Evolutionary conservation across 805 yeast genomes (phyloP).

Genomic region (Pichia nanzhaoensis): DNA sequence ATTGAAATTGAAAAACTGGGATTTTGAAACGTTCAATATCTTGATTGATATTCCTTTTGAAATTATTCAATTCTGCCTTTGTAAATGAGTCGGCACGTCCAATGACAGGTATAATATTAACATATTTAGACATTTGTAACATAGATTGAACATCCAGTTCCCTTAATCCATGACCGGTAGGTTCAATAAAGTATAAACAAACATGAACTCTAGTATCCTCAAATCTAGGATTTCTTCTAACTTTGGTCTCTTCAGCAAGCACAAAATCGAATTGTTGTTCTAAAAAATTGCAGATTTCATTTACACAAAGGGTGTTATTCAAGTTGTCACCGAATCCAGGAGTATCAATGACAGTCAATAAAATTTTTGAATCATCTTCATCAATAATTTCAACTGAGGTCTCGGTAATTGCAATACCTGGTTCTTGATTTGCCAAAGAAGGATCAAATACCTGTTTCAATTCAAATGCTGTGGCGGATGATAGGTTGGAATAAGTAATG

Average conservation of each 20-base stretch:
- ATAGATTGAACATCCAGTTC: conserved; percentile 68
- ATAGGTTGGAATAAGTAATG: conserved; percentile 52
- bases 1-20: conserved; percentile 67
- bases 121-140: conserved; percentile 64
- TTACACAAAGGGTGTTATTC: conserved; percentile 55
- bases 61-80: conserved; percentile 45
- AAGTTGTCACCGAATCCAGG: conserved; percentile 59
- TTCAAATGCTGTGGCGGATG: conserved; percentile 51
- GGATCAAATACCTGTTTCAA: conserved; percentile 60
- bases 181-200: conserved; percentile 63
- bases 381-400: conserved; percentile 55
- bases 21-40: conserved; percentile 66
- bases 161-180: conserved; percentile 71
- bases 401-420: conserved; percentile 71
- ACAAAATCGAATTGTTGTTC: conserved; percentile 75
- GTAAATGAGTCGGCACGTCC: conserved; percentile 71
- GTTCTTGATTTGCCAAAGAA: conserved; percentile 50
- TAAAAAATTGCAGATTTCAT: conserved; percentile 57
- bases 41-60: conserved; percentile 51
- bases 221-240: conserved; percentile 77
- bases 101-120: conserved; percentile 66
- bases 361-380: conserved; percentile 51
- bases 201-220: conserved; percentile 74
- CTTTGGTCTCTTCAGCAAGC: conserved; percentile 80
- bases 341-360: conserved; percentile 50